Evolutionary conservation across 805 yeast species (phyloP).

Genomic region (Hyphopichia homilentoma): DNA sequence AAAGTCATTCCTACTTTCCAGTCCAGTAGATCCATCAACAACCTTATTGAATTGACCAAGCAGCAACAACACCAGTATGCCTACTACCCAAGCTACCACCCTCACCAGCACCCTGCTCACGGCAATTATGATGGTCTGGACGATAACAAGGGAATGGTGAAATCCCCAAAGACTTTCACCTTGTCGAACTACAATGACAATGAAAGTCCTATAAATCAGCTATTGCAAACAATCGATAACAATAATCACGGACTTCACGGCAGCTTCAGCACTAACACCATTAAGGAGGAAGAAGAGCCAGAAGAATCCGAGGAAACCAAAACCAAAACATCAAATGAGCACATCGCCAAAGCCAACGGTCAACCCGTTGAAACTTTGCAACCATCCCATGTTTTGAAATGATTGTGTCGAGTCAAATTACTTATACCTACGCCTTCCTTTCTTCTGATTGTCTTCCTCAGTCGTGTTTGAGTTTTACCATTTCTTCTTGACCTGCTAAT

Average conservation of each 20-base stretch:
- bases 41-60: constrained; percentile 11
- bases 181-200: constrained; percentile 31
- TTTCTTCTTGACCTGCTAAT: too few species aligned
- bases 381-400: background rate
- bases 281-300: constrained; percentile 39
- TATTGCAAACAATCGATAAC: constrained; percentile 18
- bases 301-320: constrained; percentile 11
- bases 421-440: too few species aligned
- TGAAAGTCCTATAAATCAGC: constrained; percentile 35
- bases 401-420: too few species aligned
- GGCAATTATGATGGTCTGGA: constrained; percentile 13
- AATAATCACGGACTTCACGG: constrained; percentile 6
- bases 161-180: constrained; percentile 40
- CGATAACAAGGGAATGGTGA: too few species aligned
- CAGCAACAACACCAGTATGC: constrained; percentile 2
- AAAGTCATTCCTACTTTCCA: constrained; percentile 33
- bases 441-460: too few species aligned
- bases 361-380: constrained; percentile 1
- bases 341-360: background rate
- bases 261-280: constrained; percentile 34
- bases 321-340: background rate
- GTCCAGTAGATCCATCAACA: constrained; percentile 22
- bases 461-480: too few species aligned
- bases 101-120: constrained; percentile 5
- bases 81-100: constrained; percentile 7